These are phyloP conservation scores for Irpex sp. DNA, from an alignment of 1,284 basidiomycete genomes.

Conservation along the genomic window DNA sequence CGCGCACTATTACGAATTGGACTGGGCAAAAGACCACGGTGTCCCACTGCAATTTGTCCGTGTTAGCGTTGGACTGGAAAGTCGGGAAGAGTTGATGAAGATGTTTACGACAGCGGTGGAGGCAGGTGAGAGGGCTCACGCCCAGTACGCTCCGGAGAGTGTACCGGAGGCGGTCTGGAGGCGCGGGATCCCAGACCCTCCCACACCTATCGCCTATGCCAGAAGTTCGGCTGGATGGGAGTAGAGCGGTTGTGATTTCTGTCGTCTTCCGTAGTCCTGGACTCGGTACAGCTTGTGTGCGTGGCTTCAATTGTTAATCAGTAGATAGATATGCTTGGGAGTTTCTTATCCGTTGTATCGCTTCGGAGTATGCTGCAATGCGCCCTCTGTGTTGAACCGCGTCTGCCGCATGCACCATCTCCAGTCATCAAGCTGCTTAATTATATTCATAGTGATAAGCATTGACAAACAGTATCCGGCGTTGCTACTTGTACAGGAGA, in stretches of 20 bases:
- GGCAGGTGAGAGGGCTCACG: conserved; percentile 55
- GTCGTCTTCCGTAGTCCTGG: not conserved
- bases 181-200: conserved; percentile 1
- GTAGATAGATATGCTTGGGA: not conserved
- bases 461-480: not conserved
- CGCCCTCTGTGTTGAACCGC: too few species aligned
- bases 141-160: not conserved
- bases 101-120: conserved; percentile 68
- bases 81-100: conserved; percentile 52
- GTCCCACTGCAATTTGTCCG: conserved; percentile 86
- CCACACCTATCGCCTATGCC: not conserved
- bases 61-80: conserved; percentile 92
- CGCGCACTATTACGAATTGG: conserved; percentile 89
- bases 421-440: not conserved
- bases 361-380: not conserved
- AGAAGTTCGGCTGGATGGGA: conserved; percentile 1
- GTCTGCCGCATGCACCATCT: too few species aligned
- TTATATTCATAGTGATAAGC: not conserved
- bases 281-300: not conserved
- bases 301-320: not conserved
- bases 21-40: conserved; percentile 88
- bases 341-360: not conserved
- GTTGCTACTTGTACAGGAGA: too few species aligned
- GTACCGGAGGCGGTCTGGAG: conserved; percentile 1
- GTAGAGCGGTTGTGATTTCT: not conserved